Evolutionary conservation across 768 basidiomycete species (phyloP).

Genomic region (Leucocoprinus birnbaumii): DNA sequence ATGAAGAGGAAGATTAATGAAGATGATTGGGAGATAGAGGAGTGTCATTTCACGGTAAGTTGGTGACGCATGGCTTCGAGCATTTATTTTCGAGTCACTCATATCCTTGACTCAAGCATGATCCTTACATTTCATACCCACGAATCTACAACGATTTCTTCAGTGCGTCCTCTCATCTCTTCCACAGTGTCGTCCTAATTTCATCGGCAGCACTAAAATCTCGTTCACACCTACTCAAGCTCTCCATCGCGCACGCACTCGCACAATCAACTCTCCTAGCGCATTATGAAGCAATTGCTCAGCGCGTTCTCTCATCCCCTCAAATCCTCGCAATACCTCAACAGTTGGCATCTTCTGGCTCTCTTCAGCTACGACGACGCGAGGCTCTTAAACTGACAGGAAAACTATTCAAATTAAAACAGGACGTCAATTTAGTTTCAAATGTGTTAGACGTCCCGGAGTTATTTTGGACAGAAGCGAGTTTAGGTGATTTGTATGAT

Average conservation of each 20-base stretch:
- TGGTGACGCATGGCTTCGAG: not conserved
- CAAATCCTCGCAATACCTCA: slow-evolving; percentile 79
- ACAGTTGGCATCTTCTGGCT: slow-evolving; percentile 77
- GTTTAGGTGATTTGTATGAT: slow-evolving; percentile 84
- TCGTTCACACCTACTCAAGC: slow-evolving; percentile 83
- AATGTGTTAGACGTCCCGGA: slow-evolving; percentile 94
- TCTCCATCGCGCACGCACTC: slow-evolving; percentile 92
- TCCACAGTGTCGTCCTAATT: not conserved
- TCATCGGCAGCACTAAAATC: slow-evolving; percentile 75
- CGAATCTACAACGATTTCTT: slow-evolving; percentile 97
- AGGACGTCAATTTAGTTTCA: slow-evolving; percentile 88
- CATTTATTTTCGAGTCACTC: slow-evolving; percentile 2
- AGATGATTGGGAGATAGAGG: slow-evolving; percentile 88
- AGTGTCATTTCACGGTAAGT: slow-evolving; percentile 84
- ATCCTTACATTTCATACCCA: slow-evolving; percentile 79
- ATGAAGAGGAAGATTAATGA: slow-evolving; percentile 60
- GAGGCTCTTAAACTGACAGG: slow-evolving; percentile 90
- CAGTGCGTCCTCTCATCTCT: slow-evolving; percentile 53
- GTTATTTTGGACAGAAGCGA: slow-evolving; percentile 94
- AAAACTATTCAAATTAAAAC: slow-evolving; percentile 78
- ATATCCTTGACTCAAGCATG: slow-evolving; percentile 51
- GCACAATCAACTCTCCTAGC: slow-evolving; percentile 93
- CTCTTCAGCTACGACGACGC: slow-evolving; percentile 68
- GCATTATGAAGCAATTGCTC: slow-evolving; percentile 78
- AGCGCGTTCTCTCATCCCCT: slow-evolving; percentile 74